Evolutionary conservation across 495 filamentous ascomycete genomes (phyloP).

Genomic region (Hypoxylon fuscum): DNA sequence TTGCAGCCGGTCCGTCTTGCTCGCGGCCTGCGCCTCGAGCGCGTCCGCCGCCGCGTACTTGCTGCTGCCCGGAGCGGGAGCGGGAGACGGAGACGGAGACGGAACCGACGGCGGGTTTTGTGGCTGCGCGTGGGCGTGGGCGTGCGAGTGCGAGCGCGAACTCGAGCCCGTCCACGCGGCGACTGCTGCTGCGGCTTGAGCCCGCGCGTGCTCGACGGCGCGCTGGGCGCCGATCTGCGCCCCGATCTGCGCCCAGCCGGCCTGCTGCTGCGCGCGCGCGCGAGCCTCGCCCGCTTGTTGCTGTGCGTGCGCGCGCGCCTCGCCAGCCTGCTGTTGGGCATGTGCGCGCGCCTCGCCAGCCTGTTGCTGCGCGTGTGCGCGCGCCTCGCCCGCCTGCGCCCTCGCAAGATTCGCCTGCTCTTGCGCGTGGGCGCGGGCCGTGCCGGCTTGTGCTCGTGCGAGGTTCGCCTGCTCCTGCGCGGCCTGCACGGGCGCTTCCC

Average conservation of each 20-base stretch:
- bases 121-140: too few species aligned
- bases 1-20: conserved; percentile 37
- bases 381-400: not conserved
- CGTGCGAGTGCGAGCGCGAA: too few species aligned
- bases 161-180: not conserved
- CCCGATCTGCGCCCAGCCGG: too few species aligned
- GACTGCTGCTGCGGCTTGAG: not conserved
- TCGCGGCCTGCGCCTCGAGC: conserved; percentile 41
- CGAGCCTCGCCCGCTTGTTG: too few species aligned
- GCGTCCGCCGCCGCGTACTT: conserved; percentile 43
- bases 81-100: too few species aligned
- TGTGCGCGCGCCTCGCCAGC: too few species aligned
- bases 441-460: not conserved
- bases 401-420: conserved; percentile 7
- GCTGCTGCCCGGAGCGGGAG: not conserved
- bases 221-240: too few species aligned
- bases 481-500: conserved; percentile 10
- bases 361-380: not conserved
- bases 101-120: too few species aligned
- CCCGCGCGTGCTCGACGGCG: too few species aligned
- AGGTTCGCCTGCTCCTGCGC: conserved; percentile 5
- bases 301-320: not conserved
- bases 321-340: too few species aligned
- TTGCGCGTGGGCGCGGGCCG: not conserved
- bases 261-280: too few species aligned